phyloP scores from a whole-genome alignment of 306 rosid species.

The Fagus crenata region DNA sequence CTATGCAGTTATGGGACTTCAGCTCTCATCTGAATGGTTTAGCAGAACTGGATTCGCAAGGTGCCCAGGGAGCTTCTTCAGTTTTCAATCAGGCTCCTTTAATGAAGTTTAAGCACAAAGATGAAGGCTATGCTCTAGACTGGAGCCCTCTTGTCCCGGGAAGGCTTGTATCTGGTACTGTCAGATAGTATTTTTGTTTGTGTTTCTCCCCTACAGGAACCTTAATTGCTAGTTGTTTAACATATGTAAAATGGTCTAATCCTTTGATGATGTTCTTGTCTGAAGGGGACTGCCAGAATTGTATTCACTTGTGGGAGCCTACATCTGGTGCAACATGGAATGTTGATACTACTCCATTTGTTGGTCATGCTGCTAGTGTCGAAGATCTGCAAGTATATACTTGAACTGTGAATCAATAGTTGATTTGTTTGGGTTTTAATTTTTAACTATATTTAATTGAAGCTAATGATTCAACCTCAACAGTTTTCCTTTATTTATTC shows the following conservation, averaged over 20 bases:
- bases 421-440: slow-evolving; percentile 24
- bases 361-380: slow-evolving; percentile 77
- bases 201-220: slow-evolving; percentile 7
- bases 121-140: slow-evolving; percentile 92
- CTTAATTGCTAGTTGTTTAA: slow-evolving; percentile 10
- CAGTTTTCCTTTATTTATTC: slow-evolving; percentile 16
- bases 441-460: slow-evolving; percentile 16
- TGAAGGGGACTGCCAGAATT: slow-evolving; percentile 82
- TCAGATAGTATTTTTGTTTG: slow-evolving; percentile 3
- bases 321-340: slow-evolving; percentile 72
- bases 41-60: slow-evolving; percentile 69
- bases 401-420: slow-evolving; percentile 21
- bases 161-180: slow-evolving; percentile 81
- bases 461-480: background rate
- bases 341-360: slow-evolving; percentile 61
- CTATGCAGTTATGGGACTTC: slow-evolving; percentile 82
- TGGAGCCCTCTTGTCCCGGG: slow-evolving; percentile 82
- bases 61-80: slow-evolving; percentile 64
- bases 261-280: slow-evolving; percentile 18
- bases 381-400: slow-evolving; percentile 86
- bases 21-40: slow-evolving; percentile 77
- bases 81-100: slow-evolving; percentile 70
- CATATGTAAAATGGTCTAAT: slow-evolving; percentile 13
- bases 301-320: slow-evolving; percentile 88
- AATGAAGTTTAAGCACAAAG: slow-evolving; percentile 63